Conservation (phyloP, 768 basidiomycete genomes). For the Hygrocybe punicea region DNA sequence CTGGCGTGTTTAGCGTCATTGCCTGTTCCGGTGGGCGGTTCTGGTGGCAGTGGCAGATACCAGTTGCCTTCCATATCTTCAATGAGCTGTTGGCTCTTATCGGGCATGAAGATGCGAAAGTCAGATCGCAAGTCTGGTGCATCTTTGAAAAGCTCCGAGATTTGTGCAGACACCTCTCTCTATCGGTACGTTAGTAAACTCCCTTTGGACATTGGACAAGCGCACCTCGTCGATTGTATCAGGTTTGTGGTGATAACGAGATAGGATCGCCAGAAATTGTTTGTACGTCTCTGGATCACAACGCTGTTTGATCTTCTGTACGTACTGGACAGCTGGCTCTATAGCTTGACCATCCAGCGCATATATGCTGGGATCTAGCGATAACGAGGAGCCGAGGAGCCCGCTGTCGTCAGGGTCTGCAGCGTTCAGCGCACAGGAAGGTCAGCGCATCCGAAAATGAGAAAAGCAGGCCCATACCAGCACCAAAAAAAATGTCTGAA, state of each 20-base stretch:
- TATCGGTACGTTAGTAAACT: slow-evolving; percentile 21
- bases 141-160: slow-evolving; percentile 69
- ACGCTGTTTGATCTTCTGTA: slow-evolving; percentile 93
- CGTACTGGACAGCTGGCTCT: slow-evolving; percentile 85
- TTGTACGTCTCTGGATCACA: slow-evolving; percentile 87
- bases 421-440: slow-evolving; percentile 5
- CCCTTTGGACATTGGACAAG: slow-evolving; percentile 1
- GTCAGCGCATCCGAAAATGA: slow-evolving; percentile 12
- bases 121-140: slow-evolving; percentile 70
- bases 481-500: neutral
- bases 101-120: slow-evolving; percentile 74
- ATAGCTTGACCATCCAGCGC: slow-evolving; percentile 47
- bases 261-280: slow-evolving; percentile 73
- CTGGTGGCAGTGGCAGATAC: neutral
- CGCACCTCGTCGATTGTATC: slow-evolving; percentile 60
- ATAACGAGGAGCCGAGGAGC: slow-evolving; percentile 6
- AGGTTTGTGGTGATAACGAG: slow-evolving; percentile 57
- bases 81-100: slow-evolving; percentile 47
- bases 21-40: slow-evolving; percentile 33
- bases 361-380: slow-evolving; percentile 37
- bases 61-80: slow-evolving; percentile 38
- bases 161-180: slow-evolving; percentile 67
- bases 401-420: slow-evolving; percentile 2
- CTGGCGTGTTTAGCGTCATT: slow-evolving; percentile 35
- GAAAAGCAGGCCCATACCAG: neutral